Evolutionary conservation across 2,329 filamentous ascomycete species (phyloP), one percentile per base, ranked within the genome.

Genomic region (Stromatinia cepivora): DNA sequence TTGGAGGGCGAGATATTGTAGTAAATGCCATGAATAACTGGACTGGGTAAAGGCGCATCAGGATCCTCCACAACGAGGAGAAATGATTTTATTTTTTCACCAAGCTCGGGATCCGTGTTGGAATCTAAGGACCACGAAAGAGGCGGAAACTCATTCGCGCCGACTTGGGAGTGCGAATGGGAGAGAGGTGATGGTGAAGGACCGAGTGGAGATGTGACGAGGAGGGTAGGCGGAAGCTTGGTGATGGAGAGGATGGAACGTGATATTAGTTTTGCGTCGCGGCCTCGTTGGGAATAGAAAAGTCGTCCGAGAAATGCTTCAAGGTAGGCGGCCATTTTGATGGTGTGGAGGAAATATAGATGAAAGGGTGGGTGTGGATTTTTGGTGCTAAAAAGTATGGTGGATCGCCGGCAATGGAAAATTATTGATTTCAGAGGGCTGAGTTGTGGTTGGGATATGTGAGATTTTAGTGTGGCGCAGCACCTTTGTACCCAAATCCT

Each of bases 51-150:
- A 15, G 50, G 63, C 9, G 28, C 39, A 54, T 56, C 63, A 9
- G 45, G 36, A 53, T 66, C 36, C 25, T 66, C 50, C 13, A 66
- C 63, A 9, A 66, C 61, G 25, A 64, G 61, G 3, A 39, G 20
- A 46, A 36, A 64, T 20, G 45, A 17, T 10, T 52, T 53, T 9
- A 62, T 28, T 34, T 64, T 9, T 9, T 17, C n/a, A 9, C 34
- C 5, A 25, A 59, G 20, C 11, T 59, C 4, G 20, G 57, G n/a
- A 20, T 42, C 36, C 4, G 61, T n/a, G 39, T 28, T 13, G 15
- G 42, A 2, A 46, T 34, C 20, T 28, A 45, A 20, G 9, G 34
- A 28, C 58, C 39, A 62, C 7, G 58, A 62, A 11, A 62, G 20
- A 20, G 36, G 22, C 0, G 58, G 58, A 10, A 62, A 39, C 17